Evolutionary conservation across 1,139 yeast species (phyloP), one percentile per base, ranked within the genome.

Genomic region (Taphrina sp.): DNA sequence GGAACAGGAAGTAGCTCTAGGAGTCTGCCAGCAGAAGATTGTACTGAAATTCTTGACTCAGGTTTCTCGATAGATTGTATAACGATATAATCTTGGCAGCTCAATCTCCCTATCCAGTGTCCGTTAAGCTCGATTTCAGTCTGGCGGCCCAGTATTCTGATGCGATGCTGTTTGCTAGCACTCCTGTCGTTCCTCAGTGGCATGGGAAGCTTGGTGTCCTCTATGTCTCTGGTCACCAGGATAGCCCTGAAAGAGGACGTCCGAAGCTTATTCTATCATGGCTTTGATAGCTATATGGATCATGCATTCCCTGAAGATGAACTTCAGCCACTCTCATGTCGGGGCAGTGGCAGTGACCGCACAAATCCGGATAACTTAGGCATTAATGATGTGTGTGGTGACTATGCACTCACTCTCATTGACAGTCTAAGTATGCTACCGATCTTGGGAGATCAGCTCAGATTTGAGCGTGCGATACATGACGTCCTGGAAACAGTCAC

Each of bases 341-440:
- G 68, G 23, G 85, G 90, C 0, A 78, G 81, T 56, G 84, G 83
- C 1, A 80, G 88, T 5, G 87, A 86, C 65, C 74, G 69, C 56
- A 67, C 69, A 0, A 75, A 85, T 63, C 67, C 74, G 0, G 64
- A 69, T 3, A 83, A 88, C 64, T 73, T 79, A 1, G 80, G 79
- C 17, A 72, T 85, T 52, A 88, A 88, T 66, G 97, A 90, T 66
- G 94, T 85, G 0, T 70, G 88, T 71, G 96, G 96, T 0, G 89
- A 88, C 64, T 82, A 81, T 56, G 80, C 95, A 0, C 76, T 83
- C 64, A 87, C 95, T 0, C 70, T 88, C 47, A 72, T 90, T 28
- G 97, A 90, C 67, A 77, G 86, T 24, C 66, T 90, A 42, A 95
- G 92, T 61, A 82, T 92, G 33, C 77, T 87, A 60, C 82, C 92